Base-by-base conservation (phyloP, 768 basidiomycete species). In the Hericium erinaceus region DNA sequence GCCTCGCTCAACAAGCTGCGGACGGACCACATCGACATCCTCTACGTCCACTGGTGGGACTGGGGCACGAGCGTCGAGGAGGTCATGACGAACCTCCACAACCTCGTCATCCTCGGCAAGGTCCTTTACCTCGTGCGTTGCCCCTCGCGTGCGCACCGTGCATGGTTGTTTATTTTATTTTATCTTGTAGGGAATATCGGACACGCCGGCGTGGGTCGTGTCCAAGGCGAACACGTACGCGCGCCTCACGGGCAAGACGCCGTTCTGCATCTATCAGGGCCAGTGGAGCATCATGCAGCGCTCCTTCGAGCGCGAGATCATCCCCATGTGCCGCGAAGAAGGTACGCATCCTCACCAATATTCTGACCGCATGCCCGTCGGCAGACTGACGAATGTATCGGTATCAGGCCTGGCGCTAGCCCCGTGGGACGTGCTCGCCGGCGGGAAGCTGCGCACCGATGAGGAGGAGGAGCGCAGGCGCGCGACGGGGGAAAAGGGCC, bases 221-320 rank as follows among this genome's bases (percentile, higher is more conserved):
- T 39, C 70, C 7, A 65, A 65, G 49, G 68, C 70, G 7, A 76
- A 78, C 66, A 64, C 69, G 22, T 76, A 75, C 62, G 74, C 75
- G 2, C 59, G 69, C 4, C 54, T 64, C 40, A 68, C 72, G 41
- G 73, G 69, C 11, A 67, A 75, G 62, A 70, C 74, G 11, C 75
- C 73, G 15, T 79, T 79, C 63, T 68, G 68, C 37, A 67, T 78
- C 51, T 78, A 76, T 65, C 75, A 73, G 62, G 75, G 73, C 16
- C 48, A 44, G n/a, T 71, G 68, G 69, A 67, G 57, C 58, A 62
- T 69, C 41, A 44, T 70, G n/a, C 41, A 61, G n/a, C 67, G 76
- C 41, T 73, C 74, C 60, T 65, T 77, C 52, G 76, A 77, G 66
- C 67, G 75, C n/a, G 76, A 77, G 24, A 70, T 77, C 59, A 67